Conservation (phyloP, 2,329 filamentous ascomycete genomes). For the Fusarium sp. region DNA sequence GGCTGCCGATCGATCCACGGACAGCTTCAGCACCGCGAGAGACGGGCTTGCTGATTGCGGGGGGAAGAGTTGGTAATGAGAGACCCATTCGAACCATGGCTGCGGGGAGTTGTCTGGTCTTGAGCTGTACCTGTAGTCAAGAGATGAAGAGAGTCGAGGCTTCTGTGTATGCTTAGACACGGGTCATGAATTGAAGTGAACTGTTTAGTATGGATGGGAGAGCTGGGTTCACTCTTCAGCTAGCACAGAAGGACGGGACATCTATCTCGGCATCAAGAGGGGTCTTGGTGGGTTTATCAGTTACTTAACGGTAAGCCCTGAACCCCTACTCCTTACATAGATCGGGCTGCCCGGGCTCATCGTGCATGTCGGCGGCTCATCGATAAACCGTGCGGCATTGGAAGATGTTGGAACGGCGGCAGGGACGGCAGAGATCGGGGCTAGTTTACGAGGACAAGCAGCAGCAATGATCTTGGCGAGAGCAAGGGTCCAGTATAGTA, state of each 20-base stretch:
- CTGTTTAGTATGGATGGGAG: background rate
- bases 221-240: background rate
- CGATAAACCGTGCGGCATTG: background rate
- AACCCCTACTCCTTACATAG: background rate
- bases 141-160: background rate
- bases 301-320: background rate
- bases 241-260: background rate
- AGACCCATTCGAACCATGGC: conserved; percentile 16
- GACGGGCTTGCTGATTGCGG: conserved; percentile 53
- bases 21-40: conserved; percentile 55
- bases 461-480: background rate
- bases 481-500: background rate
- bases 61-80: conserved; percentile 51
- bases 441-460: background rate
- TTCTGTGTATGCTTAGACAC: background rate
- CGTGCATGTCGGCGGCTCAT: background rate
- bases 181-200: background rate
- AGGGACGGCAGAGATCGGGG: conserved; percentile 4
- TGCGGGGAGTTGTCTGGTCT: background rate
- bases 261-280: background rate
- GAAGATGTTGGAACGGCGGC: background rate
- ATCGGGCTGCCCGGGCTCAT: background rate
- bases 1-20: conserved; percentile 56
- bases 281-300: background rate
- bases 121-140: background rate